A percentile compares a stretch with the other conserved stretches of the same genome.
These are phyloP conservation scores for Fusarium sulawesiense DNA, from an alignment of 2,329 filamentous ascomycete genomes.

Conservation along the genomic window DNA sequence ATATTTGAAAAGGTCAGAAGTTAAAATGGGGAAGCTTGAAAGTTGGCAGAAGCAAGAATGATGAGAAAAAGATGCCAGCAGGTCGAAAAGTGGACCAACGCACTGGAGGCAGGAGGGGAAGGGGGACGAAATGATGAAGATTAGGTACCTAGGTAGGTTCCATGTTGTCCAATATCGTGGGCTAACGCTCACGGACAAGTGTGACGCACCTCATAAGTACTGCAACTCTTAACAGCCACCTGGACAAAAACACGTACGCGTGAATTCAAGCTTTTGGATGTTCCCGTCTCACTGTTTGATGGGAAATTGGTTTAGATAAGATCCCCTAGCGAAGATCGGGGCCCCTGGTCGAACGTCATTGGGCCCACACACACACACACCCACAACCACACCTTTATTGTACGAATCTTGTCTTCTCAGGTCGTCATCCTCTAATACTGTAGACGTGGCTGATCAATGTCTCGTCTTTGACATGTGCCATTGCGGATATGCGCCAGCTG, in stretches of 20 bases:
- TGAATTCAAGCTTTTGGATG: conserved; percentile 1
- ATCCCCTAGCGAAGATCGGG: conserved; percentile 2
- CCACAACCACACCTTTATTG: not conserved
- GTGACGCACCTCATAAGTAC: not conserved
- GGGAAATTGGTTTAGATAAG: conserved; percentile 29
- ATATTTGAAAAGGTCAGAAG: not conserved
- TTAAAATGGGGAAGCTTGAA: conserved; percentile 6
- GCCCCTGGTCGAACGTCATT: conserved; percentile 36
- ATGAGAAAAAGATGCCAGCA: conserved; percentile 30
- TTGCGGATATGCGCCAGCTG: not conserved
- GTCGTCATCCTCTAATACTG: conserved; percentile 3
- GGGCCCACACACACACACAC: conserved; percentile 18
- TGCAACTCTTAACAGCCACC: not conserved
- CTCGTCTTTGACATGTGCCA: conserved; percentile 23
- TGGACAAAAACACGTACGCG: not conserved
- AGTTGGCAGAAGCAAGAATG: conserved; percentile 27
- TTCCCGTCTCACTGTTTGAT: conserved; percentile 10
- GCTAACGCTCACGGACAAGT: not conserved
- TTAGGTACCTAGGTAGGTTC: not conserved
- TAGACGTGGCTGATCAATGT: conserved; percentile 12
- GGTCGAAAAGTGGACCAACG: conserved; percentile 32
- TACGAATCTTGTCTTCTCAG: not conserved
- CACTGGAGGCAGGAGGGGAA: conserved; percentile 3
- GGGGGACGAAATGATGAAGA: not conserved
- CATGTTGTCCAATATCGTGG: not conserved